phyloP scores from a whole-genome alignment of 2,329 filamentous ascomycete species.

The Helotiales sp. region DNA sequence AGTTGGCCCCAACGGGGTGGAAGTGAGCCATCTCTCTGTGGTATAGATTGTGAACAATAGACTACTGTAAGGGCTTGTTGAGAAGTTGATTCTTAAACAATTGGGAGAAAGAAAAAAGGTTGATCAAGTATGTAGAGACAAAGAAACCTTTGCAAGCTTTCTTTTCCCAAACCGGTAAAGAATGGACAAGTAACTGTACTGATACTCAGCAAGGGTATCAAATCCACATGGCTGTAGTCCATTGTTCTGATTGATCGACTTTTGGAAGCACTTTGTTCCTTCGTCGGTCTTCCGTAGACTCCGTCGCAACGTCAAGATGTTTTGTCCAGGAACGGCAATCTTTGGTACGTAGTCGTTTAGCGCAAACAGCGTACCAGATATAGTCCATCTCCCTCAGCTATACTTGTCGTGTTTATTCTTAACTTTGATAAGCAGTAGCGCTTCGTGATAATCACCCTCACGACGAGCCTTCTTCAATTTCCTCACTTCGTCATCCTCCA shows the following conservation, averaged over 20 bases:
- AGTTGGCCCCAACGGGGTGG: neutral
- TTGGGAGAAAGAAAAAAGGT: too few relatives aligned
- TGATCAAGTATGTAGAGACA: too few relatives aligned
- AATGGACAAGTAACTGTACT: too few relatives aligned
- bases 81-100: too few relatives aligned
- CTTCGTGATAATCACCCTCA: slow-evolving; percentile 89
- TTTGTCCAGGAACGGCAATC: too few relatives aligned
- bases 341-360: too few relatives aligned
- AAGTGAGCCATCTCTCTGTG: neutral
- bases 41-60: neutral
- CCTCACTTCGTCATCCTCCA: slow-evolving; percentile 86
- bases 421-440: slow-evolving; percentile 80
- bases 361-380: neutral
- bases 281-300: too few relatives aligned
- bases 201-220: too few relatives aligned
- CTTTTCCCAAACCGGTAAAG: too few relatives aligned
- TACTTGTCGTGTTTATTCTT: slow-evolving; percentile 94
- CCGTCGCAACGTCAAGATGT: too few relatives aligned
- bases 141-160: too few relatives aligned
- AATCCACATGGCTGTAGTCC: neutral
- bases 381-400: slow-evolving; percentile 38
- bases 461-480: slow-evolving; percentile 77
- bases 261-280: neutral
- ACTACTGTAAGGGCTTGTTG: neutral
- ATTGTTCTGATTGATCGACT: neutral